Evolutionary conservation across 129 eudicot species (phyloP).

Genomic region (Gnaphalium uliginosum): DNA sequence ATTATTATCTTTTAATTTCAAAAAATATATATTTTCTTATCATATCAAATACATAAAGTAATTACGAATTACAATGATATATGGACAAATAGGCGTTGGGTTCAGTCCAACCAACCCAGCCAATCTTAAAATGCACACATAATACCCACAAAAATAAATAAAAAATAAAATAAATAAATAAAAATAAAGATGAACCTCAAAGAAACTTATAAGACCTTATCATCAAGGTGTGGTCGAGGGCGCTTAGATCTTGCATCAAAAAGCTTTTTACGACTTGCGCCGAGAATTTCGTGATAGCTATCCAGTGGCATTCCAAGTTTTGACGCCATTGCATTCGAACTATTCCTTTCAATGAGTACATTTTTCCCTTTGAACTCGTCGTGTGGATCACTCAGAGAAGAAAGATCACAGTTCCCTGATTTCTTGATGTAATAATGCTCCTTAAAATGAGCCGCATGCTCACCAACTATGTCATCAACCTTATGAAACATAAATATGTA

Average conservation of each 20-base stretch:
- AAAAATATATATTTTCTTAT: background rate
- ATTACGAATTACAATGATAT: background rate
- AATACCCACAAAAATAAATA: no score
- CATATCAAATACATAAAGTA: background rate
- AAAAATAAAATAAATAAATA: background rate
- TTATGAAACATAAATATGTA: background rate
- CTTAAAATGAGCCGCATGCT: conserved; percentile 59
- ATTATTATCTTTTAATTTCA: background rate
- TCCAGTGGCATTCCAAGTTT: conserved; percentile 55
- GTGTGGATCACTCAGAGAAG: conserved; percentile 86
- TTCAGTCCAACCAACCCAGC: background rate
- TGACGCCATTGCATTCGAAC: conserved; percentile 63
- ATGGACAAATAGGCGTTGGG: background rate
- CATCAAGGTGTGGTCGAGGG: conserved; percentile 88
- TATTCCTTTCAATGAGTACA: conserved; percentile 79
- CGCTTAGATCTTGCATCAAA: conserved; percentile 74
- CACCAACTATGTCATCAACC: conserved; percentile 71
- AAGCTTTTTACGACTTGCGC: conserved; percentile 60
- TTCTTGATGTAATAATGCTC: conserved; percentile 84
- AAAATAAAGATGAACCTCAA: background rate
- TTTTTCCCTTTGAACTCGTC: conserved; percentile 81
- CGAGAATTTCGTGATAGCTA: conserved; percentile 59
- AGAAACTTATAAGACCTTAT: conserved; percentile 52
- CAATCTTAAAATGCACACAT: no score
- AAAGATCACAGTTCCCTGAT: conserved; percentile 86